Evolutionary conservation across 768 basidiomycete species (phyloP).

Genomic region (Suillus occidentalis): DNA sequence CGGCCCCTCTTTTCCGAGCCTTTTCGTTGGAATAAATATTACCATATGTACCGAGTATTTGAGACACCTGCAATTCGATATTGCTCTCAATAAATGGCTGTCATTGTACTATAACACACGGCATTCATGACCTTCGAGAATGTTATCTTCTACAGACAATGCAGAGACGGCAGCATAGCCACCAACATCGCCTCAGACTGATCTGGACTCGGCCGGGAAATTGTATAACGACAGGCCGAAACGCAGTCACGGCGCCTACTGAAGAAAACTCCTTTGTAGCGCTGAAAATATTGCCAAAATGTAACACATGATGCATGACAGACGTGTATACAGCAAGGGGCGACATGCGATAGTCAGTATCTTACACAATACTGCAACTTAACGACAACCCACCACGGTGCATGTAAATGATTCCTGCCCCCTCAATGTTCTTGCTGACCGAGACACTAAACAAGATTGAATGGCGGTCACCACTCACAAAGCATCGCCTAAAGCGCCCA

Average conservation of each 20-base stretch:
- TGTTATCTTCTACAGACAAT: no score
- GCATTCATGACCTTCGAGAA: no score
- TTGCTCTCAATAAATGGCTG: no score
- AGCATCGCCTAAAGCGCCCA: not conserved
- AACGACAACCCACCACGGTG: not conserved
- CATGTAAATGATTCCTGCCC: not conserved
- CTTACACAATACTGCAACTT: not conserved
- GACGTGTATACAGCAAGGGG: not conserved
- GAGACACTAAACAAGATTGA: not conserved
- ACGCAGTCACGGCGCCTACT: not conserved
- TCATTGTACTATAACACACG: no score
- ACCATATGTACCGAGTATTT: no score
- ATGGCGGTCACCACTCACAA: not conserved
- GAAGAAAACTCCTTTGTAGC: not conserved
- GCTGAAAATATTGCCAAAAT: not conserved
- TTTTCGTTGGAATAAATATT: no score
- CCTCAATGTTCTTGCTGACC: not conserved
- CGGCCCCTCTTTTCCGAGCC: no score
- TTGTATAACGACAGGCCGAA: no score
- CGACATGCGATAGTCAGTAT: not conserved
- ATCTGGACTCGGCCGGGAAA: no score
- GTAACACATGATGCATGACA: not conserved
- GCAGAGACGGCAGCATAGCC: no score
- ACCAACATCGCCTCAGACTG: not conserved
- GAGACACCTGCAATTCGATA: no score